A percentile compares a stretch with the other conserved stretches of the same genome.
phyloP scores from a whole-genome alignment of 169 alveolate species.

The Theileria annulata region DNA sequence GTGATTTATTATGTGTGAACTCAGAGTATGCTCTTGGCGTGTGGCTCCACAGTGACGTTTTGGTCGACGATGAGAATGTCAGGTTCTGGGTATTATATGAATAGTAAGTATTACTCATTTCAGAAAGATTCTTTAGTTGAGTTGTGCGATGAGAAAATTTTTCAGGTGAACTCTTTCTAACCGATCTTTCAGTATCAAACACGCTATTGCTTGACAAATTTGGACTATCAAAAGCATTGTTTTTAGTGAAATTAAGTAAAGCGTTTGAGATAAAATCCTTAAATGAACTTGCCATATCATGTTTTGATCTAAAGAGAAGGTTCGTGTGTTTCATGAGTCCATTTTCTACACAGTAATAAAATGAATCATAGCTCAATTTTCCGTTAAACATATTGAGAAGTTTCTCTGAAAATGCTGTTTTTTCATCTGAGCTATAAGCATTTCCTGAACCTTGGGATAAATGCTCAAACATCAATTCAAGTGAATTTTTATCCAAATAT shows the following conservation, averaged over 20 bases:
- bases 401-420: constrained; percentile 22
- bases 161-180: neutral
- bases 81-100: neutral
- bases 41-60: constrained; percentile 12
- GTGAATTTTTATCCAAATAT: constrained; percentile 33
- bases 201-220: neutral
- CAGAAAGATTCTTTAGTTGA: neutral
- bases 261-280: constrained; percentile 53
- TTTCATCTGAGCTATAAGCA: constrained; percentile 16
- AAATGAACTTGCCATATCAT: constrained; percentile 63
- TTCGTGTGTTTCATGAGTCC: constrained; percentile 57
- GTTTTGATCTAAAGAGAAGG: constrained; percentile 62
- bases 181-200: neutral
- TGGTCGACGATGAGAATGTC: neutral
- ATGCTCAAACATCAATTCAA: constrained; percentile 61
- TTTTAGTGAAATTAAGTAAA: constrained; percentile 23
- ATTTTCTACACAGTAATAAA: constrained; percentile 51
- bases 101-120: neutral
- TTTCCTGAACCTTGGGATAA: constrained; percentile 51
- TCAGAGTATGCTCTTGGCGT: constrained; percentile 16
- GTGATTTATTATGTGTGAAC: constrained; percentile 8
- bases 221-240: neutral
- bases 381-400: constrained; percentile 31
- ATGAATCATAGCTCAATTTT: constrained; percentile 57
- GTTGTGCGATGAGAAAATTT: neutral